Evolutionary conservation across 2,329 filamentous ascomycete genomes (phyloP).

Genomic region (Fusarium sp.): DNA sequence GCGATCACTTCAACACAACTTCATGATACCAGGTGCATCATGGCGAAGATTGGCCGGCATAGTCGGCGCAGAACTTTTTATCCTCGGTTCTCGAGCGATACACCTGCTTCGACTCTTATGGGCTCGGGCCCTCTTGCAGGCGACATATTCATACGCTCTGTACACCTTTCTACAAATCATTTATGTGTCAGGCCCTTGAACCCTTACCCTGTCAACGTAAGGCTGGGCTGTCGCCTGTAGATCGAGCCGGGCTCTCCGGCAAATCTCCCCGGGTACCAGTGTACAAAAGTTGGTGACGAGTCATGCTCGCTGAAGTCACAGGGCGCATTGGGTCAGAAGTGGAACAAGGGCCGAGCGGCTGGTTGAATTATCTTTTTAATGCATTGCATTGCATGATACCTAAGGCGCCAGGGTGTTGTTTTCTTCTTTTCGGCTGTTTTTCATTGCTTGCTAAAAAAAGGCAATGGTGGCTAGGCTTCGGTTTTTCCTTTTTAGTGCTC

Average conservation of each 20-base stretch:
- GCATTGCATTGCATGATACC: conserved; percentile 41
- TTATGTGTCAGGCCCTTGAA: not conserved
- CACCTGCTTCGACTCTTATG: not conserved
- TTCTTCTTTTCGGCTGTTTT: not conserved
- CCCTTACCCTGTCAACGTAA: not conserved
- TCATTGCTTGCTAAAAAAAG: conserved; percentile 13
- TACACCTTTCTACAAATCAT: conserved; percentile 5
- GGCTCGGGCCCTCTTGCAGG: conserved; percentile 8
- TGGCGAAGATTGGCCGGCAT: not conserved
- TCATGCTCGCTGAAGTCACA: conserved; percentile 23
- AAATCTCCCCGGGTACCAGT: conserved; percentile 1
- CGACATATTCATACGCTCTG: conserved; percentile 10
- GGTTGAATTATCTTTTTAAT: conserved; percentile 30
- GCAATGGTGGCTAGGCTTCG: conserved; percentile 8
- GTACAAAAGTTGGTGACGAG: conserved; percentile 23
- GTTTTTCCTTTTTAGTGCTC: conserved; percentile 16
- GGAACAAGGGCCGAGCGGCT: conserved; percentile 21
- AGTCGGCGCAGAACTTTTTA: not conserved
- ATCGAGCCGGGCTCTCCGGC: conserved; percentile 4
- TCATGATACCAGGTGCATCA: not conserved
- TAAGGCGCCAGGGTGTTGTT: conserved; percentile 37
- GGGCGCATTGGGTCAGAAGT: conserved; percentile 16
- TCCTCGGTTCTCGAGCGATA: conserved; percentile 8
- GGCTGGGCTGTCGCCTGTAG: conserved; percentile 1
- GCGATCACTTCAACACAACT: not conserved